Percentiles rank a stretch among this genome's conserved stretches.
Evolutionary conservation across 108 stramenopile genomes (phyloP).

Genomic region (Pseudonitzschia delicatissima): DNA sequence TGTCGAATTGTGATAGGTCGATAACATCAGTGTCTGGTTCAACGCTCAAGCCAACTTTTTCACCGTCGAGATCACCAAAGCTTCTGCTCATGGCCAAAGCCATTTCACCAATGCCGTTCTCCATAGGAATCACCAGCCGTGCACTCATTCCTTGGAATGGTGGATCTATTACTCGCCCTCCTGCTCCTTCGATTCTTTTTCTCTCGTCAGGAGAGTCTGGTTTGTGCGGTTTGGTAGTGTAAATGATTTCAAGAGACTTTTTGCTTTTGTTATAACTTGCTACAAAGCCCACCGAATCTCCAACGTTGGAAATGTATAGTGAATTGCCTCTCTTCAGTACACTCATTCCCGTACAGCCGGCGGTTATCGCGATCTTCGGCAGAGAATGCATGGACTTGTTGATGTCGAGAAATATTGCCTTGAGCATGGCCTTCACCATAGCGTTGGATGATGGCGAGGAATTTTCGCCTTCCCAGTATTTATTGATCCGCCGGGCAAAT

Average conservation of each 20-base stretch:
- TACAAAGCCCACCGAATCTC: slow-evolving; percentile 66
- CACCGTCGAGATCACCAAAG: slow-evolving; percentile 69
- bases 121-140: slow-evolving; percentile 32
- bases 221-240: slow-evolving; percentile 48
- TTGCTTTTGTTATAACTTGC: slow-evolving; percentile 22
- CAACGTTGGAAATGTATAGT: slow-evolving; percentile 62
- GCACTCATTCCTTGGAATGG: slow-evolving; percentile 26
- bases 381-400: slow-evolving; percentile 40
- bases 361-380: slow-evolving; percentile 20
- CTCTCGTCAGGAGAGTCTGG: slow-evolving; percentile 64
- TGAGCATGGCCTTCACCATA: slow-evolving; percentile 14
- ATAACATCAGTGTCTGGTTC: slow-evolving; percentile 62
- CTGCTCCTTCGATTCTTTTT: slow-evolving; percentile 58
- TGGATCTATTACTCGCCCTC: slow-evolving; percentile 56
- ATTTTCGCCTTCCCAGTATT: not conserved
- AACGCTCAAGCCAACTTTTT: slow-evolving; percentile 47
- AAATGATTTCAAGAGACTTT: slow-evolving; percentile 26
- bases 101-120: slow-evolving; percentile 4
- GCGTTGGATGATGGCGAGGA: not conserved
- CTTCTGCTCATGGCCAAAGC: slow-evolving; percentile 75
- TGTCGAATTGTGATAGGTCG: slow-evolving; percentile 19
- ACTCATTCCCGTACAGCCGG: slow-evolving; percentile 62
- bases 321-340: slow-evolving; percentile 29
- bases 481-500: slow-evolving; percentile 39
- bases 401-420: slow-evolving; percentile 38